Percentiles rank a stretch among this genome's conserved stretches.
phyloP scores from a whole-genome alignment of 2,329 filamentous ascomycete species.

The Aspergillus cejpii region DNA sequence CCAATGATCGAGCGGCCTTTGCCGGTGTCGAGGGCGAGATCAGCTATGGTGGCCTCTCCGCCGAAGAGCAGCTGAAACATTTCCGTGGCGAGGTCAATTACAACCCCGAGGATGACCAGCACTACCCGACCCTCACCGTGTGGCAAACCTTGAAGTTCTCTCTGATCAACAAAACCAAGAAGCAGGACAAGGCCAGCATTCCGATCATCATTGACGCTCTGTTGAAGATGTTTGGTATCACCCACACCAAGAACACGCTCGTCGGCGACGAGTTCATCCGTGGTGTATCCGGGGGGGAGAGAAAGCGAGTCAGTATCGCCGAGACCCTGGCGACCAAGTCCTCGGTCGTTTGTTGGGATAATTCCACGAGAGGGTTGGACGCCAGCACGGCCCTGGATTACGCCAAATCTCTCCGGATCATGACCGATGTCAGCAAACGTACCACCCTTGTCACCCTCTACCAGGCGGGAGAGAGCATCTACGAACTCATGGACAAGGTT shows the following conservation, averaged over 20 bases:
- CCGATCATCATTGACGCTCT: conserved; percentile 63
- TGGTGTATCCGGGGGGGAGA: conserved; percentile 71
- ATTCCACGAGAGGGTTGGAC: conserved; percentile 72
- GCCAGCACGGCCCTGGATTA: conserved; percentile 73
- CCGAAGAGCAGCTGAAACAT: conserved; percentile 59
- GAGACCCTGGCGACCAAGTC: conserved; percentile 69
- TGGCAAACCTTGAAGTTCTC: conserved; percentile 73
- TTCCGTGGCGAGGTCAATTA: conserved; percentile 73
- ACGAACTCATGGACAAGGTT: conserved; percentile 72
- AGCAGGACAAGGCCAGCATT: conserved; percentile 57
- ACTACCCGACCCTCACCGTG: conserved; percentile 67
- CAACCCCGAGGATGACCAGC: conserved; percentile 68
- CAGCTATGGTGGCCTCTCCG: conserved; percentile 64
- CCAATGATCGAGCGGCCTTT: conserved; percentile 62
- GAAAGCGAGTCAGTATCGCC: conserved; percentile 72
- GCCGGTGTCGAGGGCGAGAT: conserved; percentile 63
- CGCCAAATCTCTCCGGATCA: conserved; percentile 60
- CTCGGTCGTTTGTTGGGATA: conserved; percentile 71
- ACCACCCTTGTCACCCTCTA: conserved; percentile 67
- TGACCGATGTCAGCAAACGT: conserved; percentile 68
- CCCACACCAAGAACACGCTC: conserved; percentile 65
- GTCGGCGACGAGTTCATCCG: conserved; percentile 68
- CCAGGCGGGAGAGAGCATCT: conserved; percentile 63
- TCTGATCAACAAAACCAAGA: conserved; percentile 67
- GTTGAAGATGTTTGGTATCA: conserved; percentile 71